Evolutionary conservation across 2,329 filamentous ascomycete genomes (phyloP), one percentile per base, ranked within the genome.

Genomic region (Fusarium napiforme): DNA sequence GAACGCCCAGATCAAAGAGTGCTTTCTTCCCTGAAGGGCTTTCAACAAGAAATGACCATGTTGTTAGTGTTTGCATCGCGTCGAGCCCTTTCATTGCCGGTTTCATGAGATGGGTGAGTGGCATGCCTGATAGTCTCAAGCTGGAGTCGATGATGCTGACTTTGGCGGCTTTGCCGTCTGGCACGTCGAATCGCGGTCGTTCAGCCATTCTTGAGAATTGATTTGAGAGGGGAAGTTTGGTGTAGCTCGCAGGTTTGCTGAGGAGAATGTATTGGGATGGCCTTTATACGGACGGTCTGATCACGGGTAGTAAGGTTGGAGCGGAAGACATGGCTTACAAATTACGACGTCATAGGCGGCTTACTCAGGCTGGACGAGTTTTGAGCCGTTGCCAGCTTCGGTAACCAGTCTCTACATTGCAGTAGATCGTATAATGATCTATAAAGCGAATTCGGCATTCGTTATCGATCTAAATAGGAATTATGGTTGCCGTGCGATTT

Each of bases 1-100:
- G 67, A 5, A 74, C 56, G 2, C 50, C 71, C 3, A 74, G 18
- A 23, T 74, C 71, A 18, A 74, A 74, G 19, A 74, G 23, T 16
- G 39, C 40, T 21, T 56, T 74, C 5, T 49, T 50, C 2, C 63
- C 71, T 0, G 67, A 57, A 6, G 59, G 2, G 7, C 61, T 57
- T 16, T 74, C 71, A 11, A 74, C 21, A 3, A 74, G 40, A 10
- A 74, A 74, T 0, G 67, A 72, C 67, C 65, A 69, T 0, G 67
- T 69, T 6, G 67, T 69, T 5, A 37, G 9, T 1, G 34, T 36
- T 3, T 65, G 50, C 59, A 69, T 52, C 2, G 34, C 2, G 1
- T 58, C 58, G 10, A 69, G 39, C 1, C 67, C 65, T 5, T 63
- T 15, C 49, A 69, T 69, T 0, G 45, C 32, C 1, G 67, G 67